A percentile compares a stretch with the other conserved stretches of the same genome.
phyloP scores from a whole-genome alignment of 2,329 filamentous ascomycete genomes.

The Didymella exigua region DNA sequence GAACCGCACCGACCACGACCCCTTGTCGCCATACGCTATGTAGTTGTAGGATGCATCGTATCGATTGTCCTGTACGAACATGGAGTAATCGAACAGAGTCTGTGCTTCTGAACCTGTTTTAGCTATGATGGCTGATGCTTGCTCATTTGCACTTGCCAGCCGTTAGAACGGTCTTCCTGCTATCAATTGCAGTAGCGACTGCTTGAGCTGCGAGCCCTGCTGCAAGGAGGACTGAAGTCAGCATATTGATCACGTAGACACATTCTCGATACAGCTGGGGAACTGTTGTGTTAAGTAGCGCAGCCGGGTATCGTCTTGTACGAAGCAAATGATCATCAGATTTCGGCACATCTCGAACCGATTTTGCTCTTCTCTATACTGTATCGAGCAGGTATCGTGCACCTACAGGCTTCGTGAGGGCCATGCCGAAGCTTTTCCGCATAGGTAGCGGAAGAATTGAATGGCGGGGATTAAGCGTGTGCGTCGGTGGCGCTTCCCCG shows the following conservation, averaged over 20 bases:
- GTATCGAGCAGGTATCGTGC: neutral
- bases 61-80: constrained; percentile 40
- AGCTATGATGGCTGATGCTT: neutral
- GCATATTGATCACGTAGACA: neutral
- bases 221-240: neutral
- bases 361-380: neutral
- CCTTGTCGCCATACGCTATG: constrained; percentile 52
- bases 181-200: constrained; percentile 1
- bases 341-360: constrained; percentile 5
- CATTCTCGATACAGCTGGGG: neutral
- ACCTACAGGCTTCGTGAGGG: neutral
- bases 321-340: neutral
- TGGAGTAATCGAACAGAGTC: constrained; percentile 24
- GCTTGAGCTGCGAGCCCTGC: neutral
- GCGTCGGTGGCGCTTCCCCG: constrained; percentile 11
- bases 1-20: constrained; percentile 52
- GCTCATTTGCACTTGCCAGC: neutral
- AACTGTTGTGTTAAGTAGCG: neutral
- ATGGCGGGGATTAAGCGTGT: neutral
- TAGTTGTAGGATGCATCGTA: constrained; percentile 53
- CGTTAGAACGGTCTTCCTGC: neutral
- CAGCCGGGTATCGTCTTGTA: constrained; percentile 1
- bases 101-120: constrained; percentile 14
- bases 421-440: constrained; percentile 9
- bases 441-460: constrained; percentile 2